Base-by-base conservation (phyloP, 306 rosid species). In the Calophaca sinica region DNA sequence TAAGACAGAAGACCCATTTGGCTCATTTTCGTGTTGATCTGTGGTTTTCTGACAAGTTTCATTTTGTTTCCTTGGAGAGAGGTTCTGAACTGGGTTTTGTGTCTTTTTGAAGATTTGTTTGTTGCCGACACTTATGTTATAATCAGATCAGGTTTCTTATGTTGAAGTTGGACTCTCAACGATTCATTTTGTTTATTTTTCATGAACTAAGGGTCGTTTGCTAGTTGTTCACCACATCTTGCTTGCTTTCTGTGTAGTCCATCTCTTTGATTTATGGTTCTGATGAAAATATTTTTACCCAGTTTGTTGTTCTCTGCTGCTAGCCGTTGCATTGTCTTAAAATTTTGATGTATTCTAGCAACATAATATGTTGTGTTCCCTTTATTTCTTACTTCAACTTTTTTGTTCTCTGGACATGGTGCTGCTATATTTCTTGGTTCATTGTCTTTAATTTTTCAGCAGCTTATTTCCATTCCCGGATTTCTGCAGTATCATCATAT, bases 11-110 rank as follows among this genome's bases (percentile, higher is more conserved):
- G 50, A 41, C 70, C 80, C 62, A 52, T 81, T 65, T 51, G 4
- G 35, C 7, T 50, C 0, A 28, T 36, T 39, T 78, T 73, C 4
- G 33, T 58, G 80, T 49, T 85, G 88, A 88, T 88, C 86, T 81
- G 38, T 73, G 82, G 50, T 14, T 78, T 60, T 75, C 32, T 14
- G 6, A 9, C 1, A 45, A 31, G 77, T 63, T 78, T 78, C 11
- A 2, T 7, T 51, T 13, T 44, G 36, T 68, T 15, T 39, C 5
- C 3, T 14, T 13, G 29, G 9, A 14, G 28, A 62, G 74, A 9
- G 68, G 73, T 58, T 72, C 67, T 79, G 73, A 55, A 54, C 72
- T 75, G 57, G 77, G 63, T 72, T 71, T 35, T 79, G 13, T 52
- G 45, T 15, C 11, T 39, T 11, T 54, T 75, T 81, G 14, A 12